phyloP scores from a whole-genome alignment of 2,329 filamentous ascomycete genomes.

The Ophiostoma triangulosporum region DNA sequence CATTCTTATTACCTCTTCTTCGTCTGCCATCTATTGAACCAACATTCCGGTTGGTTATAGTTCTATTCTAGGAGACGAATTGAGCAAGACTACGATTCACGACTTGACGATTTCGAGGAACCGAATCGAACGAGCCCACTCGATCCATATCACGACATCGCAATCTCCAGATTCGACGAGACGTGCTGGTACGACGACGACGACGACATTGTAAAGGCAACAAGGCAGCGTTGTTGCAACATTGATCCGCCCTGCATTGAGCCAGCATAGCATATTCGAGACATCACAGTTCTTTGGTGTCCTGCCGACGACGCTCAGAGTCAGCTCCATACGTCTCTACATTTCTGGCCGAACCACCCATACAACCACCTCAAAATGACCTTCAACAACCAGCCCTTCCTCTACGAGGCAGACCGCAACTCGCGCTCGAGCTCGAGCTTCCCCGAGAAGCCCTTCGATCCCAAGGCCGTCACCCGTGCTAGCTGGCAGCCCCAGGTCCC shows the following conservation, averaged over 20 bases:
- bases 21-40: neutral
- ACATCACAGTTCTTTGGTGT: neutral
- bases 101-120: too few species aligned
- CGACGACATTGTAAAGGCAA: neutral
- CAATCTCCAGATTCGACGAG: neutral
- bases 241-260: too few species aligned
- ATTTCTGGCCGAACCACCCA: neutral
- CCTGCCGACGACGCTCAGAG: neutral
- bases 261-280: neutral
- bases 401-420: constrained; percentile 47
- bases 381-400: constrained; percentile 43
- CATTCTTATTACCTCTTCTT: neutral
- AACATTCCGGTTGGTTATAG: neutral
- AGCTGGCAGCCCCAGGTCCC: constrained; percentile 53
- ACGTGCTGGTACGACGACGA: neutral
- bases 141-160: neutral
- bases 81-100: neutral
- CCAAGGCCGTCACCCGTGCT: constrained; percentile 70
- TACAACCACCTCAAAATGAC: constrained; percentile 17
- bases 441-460: constrained; percentile 56
- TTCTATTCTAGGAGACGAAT: neutral
- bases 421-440: constrained; percentile 35
- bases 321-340: neutral
- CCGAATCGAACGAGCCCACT: too few species aligned
- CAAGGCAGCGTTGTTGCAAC: neutral